phyloP scores from a whole-genome alignment of 768 basidiomycete species.

The Suillus discolor region DNA sequence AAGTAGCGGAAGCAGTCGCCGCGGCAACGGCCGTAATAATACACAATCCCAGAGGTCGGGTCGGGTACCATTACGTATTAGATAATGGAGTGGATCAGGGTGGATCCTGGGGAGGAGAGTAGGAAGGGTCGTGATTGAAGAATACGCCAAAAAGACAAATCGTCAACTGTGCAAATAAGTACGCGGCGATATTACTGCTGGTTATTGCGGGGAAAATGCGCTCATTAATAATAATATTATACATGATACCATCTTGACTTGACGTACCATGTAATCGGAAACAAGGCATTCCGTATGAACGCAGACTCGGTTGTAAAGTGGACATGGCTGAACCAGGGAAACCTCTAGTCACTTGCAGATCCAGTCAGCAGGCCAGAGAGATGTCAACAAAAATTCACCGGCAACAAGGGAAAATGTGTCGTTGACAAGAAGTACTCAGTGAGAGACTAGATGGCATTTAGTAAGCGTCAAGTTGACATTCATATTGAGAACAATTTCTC shows the following conservation, averaged over 20 bases:
- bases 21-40: background rate
- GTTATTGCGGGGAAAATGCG: background rate
- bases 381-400: slow-evolving; percentile 3
- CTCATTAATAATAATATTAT: background rate
- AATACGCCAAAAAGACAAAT: slow-evolving; percentile 3
- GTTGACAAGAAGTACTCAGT: background rate
- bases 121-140: background rate
- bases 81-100: background rate
- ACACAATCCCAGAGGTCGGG: no score
- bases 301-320: background rate
- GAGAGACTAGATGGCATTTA: background rate
- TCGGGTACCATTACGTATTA: background rate
- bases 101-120: background rate
- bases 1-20: background rate
- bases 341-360: background rate
- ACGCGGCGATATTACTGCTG: background rate
- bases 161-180: slow-evolving; percentile 4
- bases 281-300: slow-evolving; percentile 5
- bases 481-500: background rate
- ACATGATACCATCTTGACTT: background rate
- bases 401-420: background rate
- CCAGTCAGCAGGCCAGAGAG: background rate
- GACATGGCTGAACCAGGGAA: background rate
- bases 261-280: background rate
- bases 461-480: background rate